Evolutionary conservation across 1,139 yeast species (phyloP).

Genomic region (Kurtzmaniella natalensis): DNA sequence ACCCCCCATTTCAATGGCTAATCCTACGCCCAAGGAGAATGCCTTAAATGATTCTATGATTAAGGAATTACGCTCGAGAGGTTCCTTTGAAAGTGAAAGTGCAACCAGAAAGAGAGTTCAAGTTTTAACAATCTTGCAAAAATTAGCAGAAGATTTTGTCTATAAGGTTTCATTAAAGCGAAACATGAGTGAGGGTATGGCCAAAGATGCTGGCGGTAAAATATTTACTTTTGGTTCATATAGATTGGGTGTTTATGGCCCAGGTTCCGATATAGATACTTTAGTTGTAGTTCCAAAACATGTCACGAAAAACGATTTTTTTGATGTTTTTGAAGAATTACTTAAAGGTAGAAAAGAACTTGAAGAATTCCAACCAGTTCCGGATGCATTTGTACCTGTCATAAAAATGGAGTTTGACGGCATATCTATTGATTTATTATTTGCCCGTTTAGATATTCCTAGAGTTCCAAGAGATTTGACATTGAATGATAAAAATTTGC

Average conservation of each 20-base stretch:
- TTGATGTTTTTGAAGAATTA: constrained; percentile 67
- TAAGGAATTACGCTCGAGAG: constrained; percentile 73
- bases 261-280: constrained; percentile 97
- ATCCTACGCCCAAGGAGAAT: constrained; percentile 80
- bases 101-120: constrained; percentile 78
- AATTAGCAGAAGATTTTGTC: constrained; percentile 75
- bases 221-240: constrained; percentile 94
- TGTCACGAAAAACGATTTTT: constrained; percentile 86
- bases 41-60: constrained; percentile 70
- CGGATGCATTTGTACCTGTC: constrained; percentile 96
- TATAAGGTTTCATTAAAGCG: constrained; percentile 70
- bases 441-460: constrained; percentile 76
- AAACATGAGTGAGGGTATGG: constrained; percentile 97
- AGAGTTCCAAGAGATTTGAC: constrained; percentile 73
- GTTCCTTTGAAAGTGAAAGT: constrained; percentile 82
- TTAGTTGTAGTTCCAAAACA: constrained; percentile 94
- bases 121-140: constrained; percentile 67
- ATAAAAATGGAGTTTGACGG: constrained; percentile 85
- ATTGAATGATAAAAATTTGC: constrained; percentile 76
- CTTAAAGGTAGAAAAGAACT: constrained; percentile 69
- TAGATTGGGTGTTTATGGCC: constrained; percentile 92
- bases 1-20: constrained; percentile 78
- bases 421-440: constrained; percentile 84
- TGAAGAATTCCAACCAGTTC: constrained; percentile 87
- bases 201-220: constrained; percentile 95